Evolutionary conservation across 179 eudicot genomes (phyloP).

Genomic region (Carnegiea gigantea): DNA sequence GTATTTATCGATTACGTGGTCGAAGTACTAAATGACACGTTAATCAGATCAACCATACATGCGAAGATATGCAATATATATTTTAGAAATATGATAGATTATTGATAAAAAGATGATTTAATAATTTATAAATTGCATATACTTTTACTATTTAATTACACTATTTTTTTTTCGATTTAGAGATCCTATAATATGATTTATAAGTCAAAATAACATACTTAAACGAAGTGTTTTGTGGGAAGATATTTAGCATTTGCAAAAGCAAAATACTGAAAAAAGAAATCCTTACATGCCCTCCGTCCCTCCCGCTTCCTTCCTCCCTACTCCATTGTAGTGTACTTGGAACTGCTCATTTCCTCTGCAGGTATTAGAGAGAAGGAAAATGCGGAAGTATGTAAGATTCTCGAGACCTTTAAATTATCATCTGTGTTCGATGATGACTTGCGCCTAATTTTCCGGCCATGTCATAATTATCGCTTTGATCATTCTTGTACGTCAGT

Average conservation of each 20-base stretch:
- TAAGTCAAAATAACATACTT: too few species aligned
- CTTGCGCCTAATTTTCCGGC: background rate
- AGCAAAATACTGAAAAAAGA: background rate
- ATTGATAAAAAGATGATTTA: too few species aligned
- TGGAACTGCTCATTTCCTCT: background rate
- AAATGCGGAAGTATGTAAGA: background rate
- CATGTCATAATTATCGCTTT: background rate
- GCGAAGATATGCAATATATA: too few species aligned
- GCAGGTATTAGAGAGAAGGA: background rate
- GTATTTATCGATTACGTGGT: too few species aligned
- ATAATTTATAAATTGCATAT: too few species aligned
- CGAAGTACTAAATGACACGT: too few species aligned
- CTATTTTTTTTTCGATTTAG: too few species aligned
- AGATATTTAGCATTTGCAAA: background rate
- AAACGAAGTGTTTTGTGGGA: too few species aligned
- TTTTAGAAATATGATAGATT: too few species aligned
- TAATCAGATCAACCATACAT: too few species aligned
- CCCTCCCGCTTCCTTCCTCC: background rate
- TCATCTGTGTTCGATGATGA: background rate
- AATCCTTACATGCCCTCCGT: background rate
- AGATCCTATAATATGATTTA: too few species aligned
- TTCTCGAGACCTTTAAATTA: background rate
- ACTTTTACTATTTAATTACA: too few species aligned
- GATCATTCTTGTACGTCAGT: background rate
- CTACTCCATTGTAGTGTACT: background rate